phyloP scores from a whole-genome alignment of 306 rosid species.

The Casuarina glauca region DNA sequence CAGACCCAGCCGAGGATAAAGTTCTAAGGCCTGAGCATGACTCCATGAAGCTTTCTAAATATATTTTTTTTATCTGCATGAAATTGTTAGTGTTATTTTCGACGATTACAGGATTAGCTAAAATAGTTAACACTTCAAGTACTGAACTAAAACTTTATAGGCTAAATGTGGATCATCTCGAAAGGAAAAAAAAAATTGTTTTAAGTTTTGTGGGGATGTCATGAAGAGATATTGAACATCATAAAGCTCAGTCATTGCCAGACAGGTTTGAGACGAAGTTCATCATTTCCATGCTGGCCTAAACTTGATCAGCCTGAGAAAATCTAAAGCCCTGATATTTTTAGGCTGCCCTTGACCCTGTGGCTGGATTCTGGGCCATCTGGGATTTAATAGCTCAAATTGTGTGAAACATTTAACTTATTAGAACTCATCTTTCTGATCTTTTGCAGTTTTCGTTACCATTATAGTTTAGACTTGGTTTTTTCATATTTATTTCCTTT shows the following conservation, averaged over 20 bases:
- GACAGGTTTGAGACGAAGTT: not conserved
- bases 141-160: not conserved
- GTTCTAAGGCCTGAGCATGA: not conserved
- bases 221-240: not conserved
- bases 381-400: not conserved
- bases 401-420: not conserved
- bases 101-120: not conserved
- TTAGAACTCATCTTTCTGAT: slow-evolving; percentile 22
- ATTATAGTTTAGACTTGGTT: not conserved
- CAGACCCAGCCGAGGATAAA: not conserved
- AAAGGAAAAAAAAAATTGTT: not conserved
- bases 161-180: not conserved
- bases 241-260: not conserved
- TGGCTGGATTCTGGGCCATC: not conserved
- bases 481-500: slow-evolving; percentile 12
- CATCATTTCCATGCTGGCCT: not conserved
- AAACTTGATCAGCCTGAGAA: not conserved
- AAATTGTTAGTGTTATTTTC: not conserved
- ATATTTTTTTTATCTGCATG: not conserved
- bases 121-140: not conserved
- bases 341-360: not conserved
- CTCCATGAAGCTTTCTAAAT: not conserved
- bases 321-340: slow-evolving; percentile 2
- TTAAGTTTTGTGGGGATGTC: not conserved
- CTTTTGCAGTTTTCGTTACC: slow-evolving; percentile 11